Conservation (phyloP, 805 yeast species). For the Ogataea populi-albae region DNA sequence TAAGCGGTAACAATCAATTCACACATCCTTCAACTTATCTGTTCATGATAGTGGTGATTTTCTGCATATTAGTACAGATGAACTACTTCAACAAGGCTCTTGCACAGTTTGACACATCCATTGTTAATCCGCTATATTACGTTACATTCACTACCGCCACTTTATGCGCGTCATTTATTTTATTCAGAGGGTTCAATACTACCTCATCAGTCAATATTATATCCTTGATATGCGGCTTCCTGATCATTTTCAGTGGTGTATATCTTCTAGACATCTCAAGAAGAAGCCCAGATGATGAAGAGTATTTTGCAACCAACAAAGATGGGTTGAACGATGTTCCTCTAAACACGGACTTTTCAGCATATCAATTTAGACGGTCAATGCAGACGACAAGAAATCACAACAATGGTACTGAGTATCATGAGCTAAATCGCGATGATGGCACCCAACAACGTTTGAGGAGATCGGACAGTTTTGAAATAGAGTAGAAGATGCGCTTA, state of each 20-base stretch:
- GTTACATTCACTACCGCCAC: constrained; percentile 91
- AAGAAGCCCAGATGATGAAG: constrained; percentile 49
- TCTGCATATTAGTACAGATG: constrained; percentile 88
- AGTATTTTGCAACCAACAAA: constrained; percentile 41
- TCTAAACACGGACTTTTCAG: constrained; percentile 77
- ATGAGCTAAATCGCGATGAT: constrained; percentile 24
- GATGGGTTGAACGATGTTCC: constrained; percentile 64
- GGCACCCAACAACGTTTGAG: constrained; percentile 55
- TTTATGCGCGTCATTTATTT: constrained; percentile 76
- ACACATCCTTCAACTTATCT: constrained; percentile 80
- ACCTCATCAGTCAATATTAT: constrained; percentile 75
- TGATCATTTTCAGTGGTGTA: constrained; percentile 85
- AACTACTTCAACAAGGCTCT: constrained; percentile 90
- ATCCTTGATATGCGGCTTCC: constrained; percentile 78
- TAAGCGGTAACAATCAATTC: constrained; percentile 84
- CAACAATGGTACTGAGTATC: constrained; percentile 22
- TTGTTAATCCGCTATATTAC: constrained; percentile 86
- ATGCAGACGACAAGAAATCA: constrained; percentile 56
- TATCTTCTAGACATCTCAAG: constrained; percentile 77
- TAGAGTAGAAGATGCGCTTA: constrained; percentile 32
- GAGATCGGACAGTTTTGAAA: constrained; percentile 60
- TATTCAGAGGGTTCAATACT: constrained; percentile 85
- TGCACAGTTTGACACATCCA: constrained; percentile 89
- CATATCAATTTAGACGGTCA: constrained; percentile 71
- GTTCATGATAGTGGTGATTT: constrained; percentile 70